Base-by-base conservation (phyloP, 192 early-diverging fungal genomes). In the Backusella tuberculispora region DNA sequence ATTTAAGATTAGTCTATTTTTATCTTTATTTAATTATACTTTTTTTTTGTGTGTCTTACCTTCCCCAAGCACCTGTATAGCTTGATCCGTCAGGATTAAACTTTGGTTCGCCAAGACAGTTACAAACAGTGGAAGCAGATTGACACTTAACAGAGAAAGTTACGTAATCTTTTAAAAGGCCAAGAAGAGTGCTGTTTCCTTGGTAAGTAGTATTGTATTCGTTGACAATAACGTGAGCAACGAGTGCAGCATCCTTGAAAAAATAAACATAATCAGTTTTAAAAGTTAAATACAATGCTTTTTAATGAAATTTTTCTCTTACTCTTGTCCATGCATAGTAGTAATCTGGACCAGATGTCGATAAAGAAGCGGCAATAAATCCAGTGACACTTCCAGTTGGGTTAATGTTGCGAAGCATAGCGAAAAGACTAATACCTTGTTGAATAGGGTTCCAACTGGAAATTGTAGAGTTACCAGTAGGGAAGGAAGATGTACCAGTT, bases 301-400 rank as follows among this genome's bases (percentile, higher is more conserved):
- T 46, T 46, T 46, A 9, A 43, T 43, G 0, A 46, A 46, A 46
- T 12, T 46, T 0, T 46, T 12, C 6, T 6, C 6, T 17, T 64
- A 63, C 73, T 66, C 93, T 81, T 14, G 87, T 86, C 94, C 94
- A 95, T 10, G 84, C 63, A 66, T 92, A 95, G 53, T 84, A 95
- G 83, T 95, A 95, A 81, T 95, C 83, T 1, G 89, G 91, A 10
- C 79, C 64, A 40, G 69, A 71, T 0, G 73, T 77, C n/a, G 72
- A 74, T 0, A 67, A 48, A 45, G 79, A 76, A 1, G 79, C 79
- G 17, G 73, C 72, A 37, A 81, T 50, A 63, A 77, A 76, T 40
- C 79, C 79, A n/a, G 38, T 26, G 0, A 41, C 63, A n/a, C 75
- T 19, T 17, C 72, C 72, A 26, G 67, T 29, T 15, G 64, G 45